A percentile compares a stretch with the other conserved stretches of the same genome.
Evolutionary conservation across 768 basidiomycete genomes (phyloP).

Genomic region (Termitomyces sp.): DNA sequence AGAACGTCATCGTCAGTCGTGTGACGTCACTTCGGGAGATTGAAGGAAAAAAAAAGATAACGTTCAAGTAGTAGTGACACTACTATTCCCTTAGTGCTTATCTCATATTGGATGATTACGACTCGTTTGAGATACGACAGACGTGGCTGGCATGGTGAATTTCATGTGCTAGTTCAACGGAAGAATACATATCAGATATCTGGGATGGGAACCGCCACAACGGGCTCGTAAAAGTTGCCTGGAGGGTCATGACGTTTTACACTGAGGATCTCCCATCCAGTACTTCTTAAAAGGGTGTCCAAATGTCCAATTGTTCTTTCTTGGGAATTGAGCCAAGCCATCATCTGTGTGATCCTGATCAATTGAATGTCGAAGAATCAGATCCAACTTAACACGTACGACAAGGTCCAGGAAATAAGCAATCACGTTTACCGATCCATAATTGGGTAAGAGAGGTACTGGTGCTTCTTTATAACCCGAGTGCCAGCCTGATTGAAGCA

Average conservation of each 20-base stretch:
- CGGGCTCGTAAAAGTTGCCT: slow-evolving; percentile 7
- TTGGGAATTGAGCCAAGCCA: slow-evolving; percentile 7
- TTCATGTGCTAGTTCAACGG: not conserved
- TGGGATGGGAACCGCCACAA: not conserved
- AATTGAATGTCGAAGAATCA: no score
- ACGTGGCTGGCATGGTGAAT: no score
- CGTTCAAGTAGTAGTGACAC: no score
- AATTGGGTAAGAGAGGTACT: slow-evolving; percentile 3
- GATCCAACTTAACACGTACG: no score
- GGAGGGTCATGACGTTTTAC: not conserved
- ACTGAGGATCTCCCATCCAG: slow-evolving; percentile 3
- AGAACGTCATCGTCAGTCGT: no score
- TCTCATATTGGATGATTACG: no score
- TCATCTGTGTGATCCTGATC: slow-evolving; percentile 1
- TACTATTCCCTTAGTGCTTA: no score
- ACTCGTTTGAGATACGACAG: no score
- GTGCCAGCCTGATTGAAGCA: not conserved
- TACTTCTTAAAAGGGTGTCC: slow-evolving; percentile 1
- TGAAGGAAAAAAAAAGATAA: no score
- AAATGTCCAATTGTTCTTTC: slow-evolving; percentile 9
- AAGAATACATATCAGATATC: not conserved
- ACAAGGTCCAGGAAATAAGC: not conserved
- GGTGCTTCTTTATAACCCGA: no score
- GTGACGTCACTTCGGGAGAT: no score
- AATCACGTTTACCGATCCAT: slow-evolving; percentile 4